Evolutionary conservation across 1,139 yeast species (phyloP).

Genomic region (Magnusiomyces magnusii): DNA sequence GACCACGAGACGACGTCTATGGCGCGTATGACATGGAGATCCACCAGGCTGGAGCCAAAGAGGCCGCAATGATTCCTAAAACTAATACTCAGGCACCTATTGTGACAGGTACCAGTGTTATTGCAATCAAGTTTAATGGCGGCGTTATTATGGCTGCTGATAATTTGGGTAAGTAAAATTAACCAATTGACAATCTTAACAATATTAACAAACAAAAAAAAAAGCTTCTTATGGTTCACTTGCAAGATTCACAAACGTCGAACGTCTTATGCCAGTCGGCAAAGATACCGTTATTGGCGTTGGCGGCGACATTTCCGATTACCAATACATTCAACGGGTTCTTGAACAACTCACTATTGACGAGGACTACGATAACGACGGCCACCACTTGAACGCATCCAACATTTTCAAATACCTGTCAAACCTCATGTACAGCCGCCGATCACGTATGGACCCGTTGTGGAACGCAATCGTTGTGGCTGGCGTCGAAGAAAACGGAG

Average conservation of each 20-base stretch:
- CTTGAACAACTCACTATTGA: slow-evolving; percentile 73
- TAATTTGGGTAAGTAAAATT: slow-evolving; percentile 50
- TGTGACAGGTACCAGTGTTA: slow-evolving; percentile 93
- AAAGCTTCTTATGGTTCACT: slow-evolving; percentile 77
- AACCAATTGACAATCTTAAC: not conserved
- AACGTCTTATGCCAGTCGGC: slow-evolving; percentile 80
- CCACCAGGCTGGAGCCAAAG: slow-evolving; percentile 45
- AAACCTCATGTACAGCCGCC: slow-evolving; percentile 74
- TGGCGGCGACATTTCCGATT: slow-evolving; percentile 92
- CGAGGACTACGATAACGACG: slow-evolving; percentile 73
- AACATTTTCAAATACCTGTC: slow-evolving; percentile 85
- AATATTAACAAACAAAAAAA: not conserved
- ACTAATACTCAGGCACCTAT: slow-evolving; percentile 91
- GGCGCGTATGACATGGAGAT: slow-evolving; percentile 71
- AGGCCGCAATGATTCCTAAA: slow-evolving; percentile 45
- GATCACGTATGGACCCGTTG: slow-evolving; percentile 89
- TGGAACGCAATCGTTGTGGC: slow-evolving; percentile 95
- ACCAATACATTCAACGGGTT: slow-evolving; percentile 71
- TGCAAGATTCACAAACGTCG: slow-evolving; percentile 76
- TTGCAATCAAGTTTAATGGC: slow-evolving; percentile 80
- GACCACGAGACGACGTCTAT: slow-evolving; percentile 75
- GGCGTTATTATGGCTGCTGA: slow-evolving; percentile 96
- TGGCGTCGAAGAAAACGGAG: slow-evolving; percentile 54
- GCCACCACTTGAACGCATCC: slow-evolving; percentile 71
- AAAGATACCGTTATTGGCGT: slow-evolving; percentile 82